Percentiles rank a stretch among this genome's conserved stretches.
Conservation (phyloP, 139 green algal genomes). For the Deuterostichococcus epilithicus region DNA sequence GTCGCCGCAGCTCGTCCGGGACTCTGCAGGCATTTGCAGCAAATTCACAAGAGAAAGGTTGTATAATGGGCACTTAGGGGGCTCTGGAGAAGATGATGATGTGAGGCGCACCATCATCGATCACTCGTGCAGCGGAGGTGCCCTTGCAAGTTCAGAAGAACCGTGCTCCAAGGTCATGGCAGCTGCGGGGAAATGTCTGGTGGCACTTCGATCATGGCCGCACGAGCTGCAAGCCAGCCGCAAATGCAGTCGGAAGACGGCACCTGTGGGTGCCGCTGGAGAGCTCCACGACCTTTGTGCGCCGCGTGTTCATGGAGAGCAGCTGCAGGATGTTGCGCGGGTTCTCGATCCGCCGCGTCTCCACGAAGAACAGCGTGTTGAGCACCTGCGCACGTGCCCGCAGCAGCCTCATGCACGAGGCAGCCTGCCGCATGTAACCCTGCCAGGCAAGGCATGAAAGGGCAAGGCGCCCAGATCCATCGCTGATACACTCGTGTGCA, state of each 20-base stretch:
- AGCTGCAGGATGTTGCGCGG: conserved; percentile 79
- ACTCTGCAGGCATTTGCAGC: conserved; percentile 50
- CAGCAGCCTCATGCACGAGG: no score
- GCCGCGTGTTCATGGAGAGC: conserved; percentile 84
- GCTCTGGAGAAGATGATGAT: background rate
- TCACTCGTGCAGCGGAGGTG: background rate
- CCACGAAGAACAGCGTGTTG: conserved; percentile 66
- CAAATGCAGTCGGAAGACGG: background rate
- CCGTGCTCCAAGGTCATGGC: no score
- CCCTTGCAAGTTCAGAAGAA: no score
- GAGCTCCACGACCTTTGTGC: conserved; percentile 92
- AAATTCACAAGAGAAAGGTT: background rate
- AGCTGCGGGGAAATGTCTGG: no score
- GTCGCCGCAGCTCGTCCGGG: conserved; percentile 84
- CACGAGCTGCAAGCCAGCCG: no score
- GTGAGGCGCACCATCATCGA: background rate
- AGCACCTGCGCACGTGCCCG: conserved; percentile 57
- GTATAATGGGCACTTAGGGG: no score
- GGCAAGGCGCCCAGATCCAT: no score
- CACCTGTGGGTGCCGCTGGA: conserved; percentile 80
- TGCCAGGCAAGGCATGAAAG: no score
- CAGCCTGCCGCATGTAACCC: no score
- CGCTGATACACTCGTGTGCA: no score
- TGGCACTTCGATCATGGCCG: no score
- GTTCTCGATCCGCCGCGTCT: conserved; percentile 35